Evolutionary conservation across 1,284 basidiomycete species (phyloP), one percentile per base, ranked within the genome.

Genomic region (Leccinum glutinopallens): DNA sequence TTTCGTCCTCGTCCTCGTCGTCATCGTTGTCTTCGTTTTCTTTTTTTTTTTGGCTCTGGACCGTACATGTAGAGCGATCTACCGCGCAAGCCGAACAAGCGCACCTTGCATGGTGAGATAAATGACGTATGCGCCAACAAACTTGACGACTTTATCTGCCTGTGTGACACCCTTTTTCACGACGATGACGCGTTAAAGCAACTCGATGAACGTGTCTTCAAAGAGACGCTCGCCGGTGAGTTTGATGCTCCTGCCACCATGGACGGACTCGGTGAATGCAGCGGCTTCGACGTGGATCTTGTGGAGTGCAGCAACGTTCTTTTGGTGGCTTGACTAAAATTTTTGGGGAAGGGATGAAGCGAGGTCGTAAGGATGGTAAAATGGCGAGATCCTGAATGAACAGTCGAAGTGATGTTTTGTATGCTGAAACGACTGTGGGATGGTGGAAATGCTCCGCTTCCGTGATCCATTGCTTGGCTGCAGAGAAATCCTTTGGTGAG

Each of bases 271-370:
- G 3, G 83, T 88, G 68, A 91, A 76, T 2, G 78, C 72, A 0
- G 87, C 82, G 33, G 89, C 89, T 68, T 89, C 85, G 19, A 81
- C 72, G 69, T 97, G 95, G 51, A 96, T 78, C 75, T 96, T 95
- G 80, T 92, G 86, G 2, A 98, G 85, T 0, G 90, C 88, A 59
- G 96, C 91, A 65, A 90, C 86, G 78, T 98, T 97, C 83, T 98
- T 98, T 67, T 91, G 86, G 76, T 94, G 96, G 75, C 91, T 76
- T 98, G 93, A 63, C 93, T 90, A 65, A 94, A 93, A 61, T 88
- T 87, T 56, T 84, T 84, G 1, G 70, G 69, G 54, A 71, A 25
- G 25, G 25, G 25, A 25, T 25, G 25, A 25, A 25, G 25, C 25
- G 25, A 25, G 25, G 25, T 25, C 25, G 25, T 25, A 25, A 25